These are phyloP conservation scores for Calycina marina DNA, from an alignment of 2,329 filamentous ascomycete genomes.

Conservation along the genomic window DNA sequence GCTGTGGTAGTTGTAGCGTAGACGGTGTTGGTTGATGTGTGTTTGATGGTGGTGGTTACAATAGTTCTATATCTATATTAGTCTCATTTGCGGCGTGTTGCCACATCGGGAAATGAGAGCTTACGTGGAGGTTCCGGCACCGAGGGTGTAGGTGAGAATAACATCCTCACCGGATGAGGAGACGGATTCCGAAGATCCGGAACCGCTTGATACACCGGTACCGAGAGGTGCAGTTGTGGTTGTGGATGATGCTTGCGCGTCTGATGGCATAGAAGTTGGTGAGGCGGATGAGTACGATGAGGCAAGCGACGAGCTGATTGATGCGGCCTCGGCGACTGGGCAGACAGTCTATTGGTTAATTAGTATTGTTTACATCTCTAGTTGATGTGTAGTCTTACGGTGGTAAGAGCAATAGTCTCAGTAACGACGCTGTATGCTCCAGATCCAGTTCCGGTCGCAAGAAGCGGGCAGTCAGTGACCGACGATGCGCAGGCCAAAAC, in stretches of 20 bases:
- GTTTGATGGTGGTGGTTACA: slow-evolving; percentile 28
- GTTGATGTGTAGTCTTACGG: slow-evolving; percentile 15
- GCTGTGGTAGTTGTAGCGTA: slow-evolving; percentile 11
- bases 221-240: slow-evolving; percentile 5
- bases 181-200: background rate
- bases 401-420: slow-evolving; percentile 27
- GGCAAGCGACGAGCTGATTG: slow-evolving; percentile 28
- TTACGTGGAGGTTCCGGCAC: slow-evolving; percentile 26
- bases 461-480: slow-evolving; percentile 28
- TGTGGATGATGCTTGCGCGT: background rate
- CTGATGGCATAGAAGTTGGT: slow-evolving; percentile 1
- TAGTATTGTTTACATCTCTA: slow-evolving; percentile 1
- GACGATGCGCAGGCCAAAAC: slow-evolving; percentile 26
- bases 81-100: no score
- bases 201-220: slow-evolving; percentile 4
- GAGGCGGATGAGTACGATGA: slow-evolving; percentile 15
- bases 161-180: slow-evolving; percentile 8
- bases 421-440: slow-evolving; percentile 23
- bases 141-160: slow-evolving; percentile 27
- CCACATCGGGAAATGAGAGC: no score
- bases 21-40: slow-evolving; percentile 23
- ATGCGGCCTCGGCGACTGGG: slow-evolving; percentile 28
- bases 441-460: slow-evolving; percentile 10
- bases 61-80: no score
- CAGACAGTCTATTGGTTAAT: slow-evolving; percentile 27